phyloP scores from a whole-genome alignment of 2,329 filamentous ascomycete species.

The Phaeoacremonium minimum region DNA sequence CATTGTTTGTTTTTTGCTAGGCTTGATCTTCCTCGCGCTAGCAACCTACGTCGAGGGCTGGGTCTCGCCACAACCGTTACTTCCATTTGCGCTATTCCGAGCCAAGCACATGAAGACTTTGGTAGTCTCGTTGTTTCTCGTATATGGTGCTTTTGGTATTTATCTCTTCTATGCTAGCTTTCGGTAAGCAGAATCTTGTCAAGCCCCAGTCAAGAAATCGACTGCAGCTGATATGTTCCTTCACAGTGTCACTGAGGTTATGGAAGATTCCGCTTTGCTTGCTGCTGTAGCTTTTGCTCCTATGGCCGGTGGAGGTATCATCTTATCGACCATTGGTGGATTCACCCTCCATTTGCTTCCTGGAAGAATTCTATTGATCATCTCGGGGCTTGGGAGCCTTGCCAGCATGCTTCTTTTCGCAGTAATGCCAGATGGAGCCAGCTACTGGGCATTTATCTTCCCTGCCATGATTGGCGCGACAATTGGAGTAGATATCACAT shows the following conservation, averaged over 20 bases:
- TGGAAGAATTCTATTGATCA: slow-evolving; percentile 57
- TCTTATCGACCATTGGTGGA: slow-evolving; percentile 59
- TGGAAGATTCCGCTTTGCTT: slow-evolving; percentile 55
- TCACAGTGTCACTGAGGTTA: slow-evolving; percentile 52
- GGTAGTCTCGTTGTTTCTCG: slow-evolving; percentile 55
- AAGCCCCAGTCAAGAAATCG: no score
- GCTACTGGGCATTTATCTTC: slow-evolving; percentile 73
- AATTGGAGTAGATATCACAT: slow-evolving; percentile 70
- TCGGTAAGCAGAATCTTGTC: slow-evolving; percentile 52
- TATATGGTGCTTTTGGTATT: slow-evolving; percentile 65
- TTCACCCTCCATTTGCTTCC: slow-evolving; percentile 64
- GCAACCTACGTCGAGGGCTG: slow-evolving; percentile 71
- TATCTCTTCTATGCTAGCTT: slow-evolving; percentile 67
- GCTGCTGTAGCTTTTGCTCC: slow-evolving; percentile 67
- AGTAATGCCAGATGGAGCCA: slow-evolving; percentile 52
- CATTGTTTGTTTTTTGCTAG: slow-evolving; percentile 58
- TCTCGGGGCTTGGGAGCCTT: slow-evolving; percentile 58
- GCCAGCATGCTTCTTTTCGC: slow-evolving; percentile 59
- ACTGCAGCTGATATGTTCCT: no score
- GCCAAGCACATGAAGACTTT: slow-evolving; percentile 66
- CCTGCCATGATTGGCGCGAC: slow-evolving; percentile 66
- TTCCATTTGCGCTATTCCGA: slow-evolving; percentile 66
- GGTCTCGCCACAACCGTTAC: slow-evolving; percentile 62
- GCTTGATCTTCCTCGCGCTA: slow-evolving; percentile 51
- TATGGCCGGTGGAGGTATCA: slow-evolving; percentile 62